Evolutionary conservation across 352 stramenopile species (phyloP).

Genomic region (Phytophthora pinifolia): DNA sequence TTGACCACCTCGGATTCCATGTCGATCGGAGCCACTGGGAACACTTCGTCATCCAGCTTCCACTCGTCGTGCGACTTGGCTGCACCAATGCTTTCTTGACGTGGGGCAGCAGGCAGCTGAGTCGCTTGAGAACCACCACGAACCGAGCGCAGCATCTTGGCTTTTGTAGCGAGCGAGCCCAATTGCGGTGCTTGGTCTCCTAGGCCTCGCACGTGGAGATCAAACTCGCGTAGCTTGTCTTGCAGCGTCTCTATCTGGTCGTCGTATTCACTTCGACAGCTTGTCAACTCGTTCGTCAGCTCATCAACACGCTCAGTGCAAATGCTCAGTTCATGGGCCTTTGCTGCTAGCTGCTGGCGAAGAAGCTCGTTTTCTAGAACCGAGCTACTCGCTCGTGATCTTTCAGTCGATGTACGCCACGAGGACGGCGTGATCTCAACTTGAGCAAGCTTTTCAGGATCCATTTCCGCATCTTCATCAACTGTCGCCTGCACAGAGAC

Average conservation of each 20-base stretch:
- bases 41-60: constrained; percentile 66
- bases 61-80: constrained; percentile 43
- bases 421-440: neutral
- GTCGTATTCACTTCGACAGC: constrained; percentile 60
- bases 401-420: neutral
- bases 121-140: constrained; percentile 41
- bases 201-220: constrained; percentile 44
- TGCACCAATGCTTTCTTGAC: constrained; percentile 28
- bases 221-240: constrained; percentile 51
- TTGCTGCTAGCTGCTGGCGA: constrained; percentile 51
- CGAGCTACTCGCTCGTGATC: constrained; percentile 23
- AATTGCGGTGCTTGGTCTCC: constrained; percentile 45
- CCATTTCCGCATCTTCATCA: constrained; percentile 18
- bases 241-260: constrained; percentile 43
- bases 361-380: constrained; percentile 55
- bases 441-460: neutral
- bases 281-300: constrained; percentile 46
- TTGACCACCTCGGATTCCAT: constrained; percentile 80
- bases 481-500: constrained; percentile 9
- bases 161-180: constrained; percentile 51
- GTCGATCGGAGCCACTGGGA: constrained; percentile 62
- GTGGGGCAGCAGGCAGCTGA: constrained; percentile 5
- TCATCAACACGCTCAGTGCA: constrained; percentile 45
- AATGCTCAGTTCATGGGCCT: constrained; percentile 47
- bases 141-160: constrained; percentile 61